Evolutionary conservation across 116 monocot species (phyloP).

Genomic region (Cymodocea nodosa): DNA sequence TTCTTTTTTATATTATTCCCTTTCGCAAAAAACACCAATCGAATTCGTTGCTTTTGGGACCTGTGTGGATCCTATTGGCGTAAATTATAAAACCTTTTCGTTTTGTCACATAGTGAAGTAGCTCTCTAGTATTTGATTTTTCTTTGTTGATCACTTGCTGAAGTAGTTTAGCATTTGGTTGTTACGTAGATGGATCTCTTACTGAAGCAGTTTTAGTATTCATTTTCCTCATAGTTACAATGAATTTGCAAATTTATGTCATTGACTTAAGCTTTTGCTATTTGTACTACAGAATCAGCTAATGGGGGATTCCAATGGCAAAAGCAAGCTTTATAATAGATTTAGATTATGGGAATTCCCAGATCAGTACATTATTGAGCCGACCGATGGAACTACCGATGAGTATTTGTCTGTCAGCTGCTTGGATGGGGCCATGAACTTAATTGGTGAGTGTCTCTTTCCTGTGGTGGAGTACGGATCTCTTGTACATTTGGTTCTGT

Average conservation of each 20-base stretch:
- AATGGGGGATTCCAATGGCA: not conserved
- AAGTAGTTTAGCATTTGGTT: too few species aligned
- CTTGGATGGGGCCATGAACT: conserved; percentile 27
- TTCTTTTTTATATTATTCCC: not conserved
- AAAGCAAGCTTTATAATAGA: conserved; percentile 14
- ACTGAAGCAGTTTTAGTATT: too few species aligned
- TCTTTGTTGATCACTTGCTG: too few species aligned
- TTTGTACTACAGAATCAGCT: not conserved
- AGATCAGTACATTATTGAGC: conserved; percentile 33
- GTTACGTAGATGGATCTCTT: too few species aligned
- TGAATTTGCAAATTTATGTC: not conserved
- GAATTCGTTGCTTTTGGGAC: too few species aligned
- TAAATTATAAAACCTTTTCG: too few species aligned
- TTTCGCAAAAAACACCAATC: not conserved
- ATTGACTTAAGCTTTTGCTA: not conserved
- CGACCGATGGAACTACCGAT: conserved; percentile 19
- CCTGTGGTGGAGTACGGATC: not conserved
- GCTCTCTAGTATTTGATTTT: too few species aligned
- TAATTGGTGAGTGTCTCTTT: conserved; percentile 18
- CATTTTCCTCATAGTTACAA: too few species aligned
- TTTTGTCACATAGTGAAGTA: too few species aligned
- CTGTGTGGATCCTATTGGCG: too few species aligned
- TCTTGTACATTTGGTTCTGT: not conserved
- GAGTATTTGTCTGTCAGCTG: conserved; percentile 26
- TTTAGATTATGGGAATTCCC: conserved; percentile 42